phyloP scores from a whole-genome alignment of 2,329 filamentous ascomycete species.

The Venturia carpophila region DNA sequence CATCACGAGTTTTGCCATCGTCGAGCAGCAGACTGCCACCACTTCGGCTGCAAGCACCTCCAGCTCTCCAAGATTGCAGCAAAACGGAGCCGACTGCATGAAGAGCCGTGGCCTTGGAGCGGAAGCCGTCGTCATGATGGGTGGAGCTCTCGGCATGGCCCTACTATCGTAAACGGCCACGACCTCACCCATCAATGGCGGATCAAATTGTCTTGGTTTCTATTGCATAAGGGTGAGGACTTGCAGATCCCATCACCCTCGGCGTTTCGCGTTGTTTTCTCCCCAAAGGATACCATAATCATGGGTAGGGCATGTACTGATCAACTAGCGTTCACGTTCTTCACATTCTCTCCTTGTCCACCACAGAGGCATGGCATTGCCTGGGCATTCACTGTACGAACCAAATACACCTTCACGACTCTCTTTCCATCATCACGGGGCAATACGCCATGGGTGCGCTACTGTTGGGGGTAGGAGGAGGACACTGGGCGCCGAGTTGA shows the following conservation, averaged over 20 bases:
- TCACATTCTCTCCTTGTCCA: not conserved
- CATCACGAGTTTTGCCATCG: slow-evolving; percentile 16
- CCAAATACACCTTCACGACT: not conserved
- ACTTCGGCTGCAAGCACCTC: not conserved
- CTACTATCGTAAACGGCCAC: not conserved
- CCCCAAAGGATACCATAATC: not conserved
- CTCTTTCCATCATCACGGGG: not conserved
- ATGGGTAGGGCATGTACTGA: not conserved
- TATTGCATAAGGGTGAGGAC: not conserved
- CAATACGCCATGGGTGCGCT: not conserved
- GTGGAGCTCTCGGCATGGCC: slow-evolving; percentile 6
- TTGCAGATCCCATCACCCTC: not conserved
- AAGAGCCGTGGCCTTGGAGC: slow-evolving; percentile 1
- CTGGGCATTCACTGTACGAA: not conserved
- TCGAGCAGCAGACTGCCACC: not conserved
- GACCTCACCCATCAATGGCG: not conserved
- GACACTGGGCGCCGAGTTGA: too few species aligned
- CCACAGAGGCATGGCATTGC: not conserved
- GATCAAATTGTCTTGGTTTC: not conserved
- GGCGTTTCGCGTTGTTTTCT: not conserved
- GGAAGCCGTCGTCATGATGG: slow-evolving; percentile 6
- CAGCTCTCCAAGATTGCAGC: slow-evolving; percentile 12
- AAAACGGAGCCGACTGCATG: slow-evolving; percentile 14
- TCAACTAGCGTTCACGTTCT: slow-evolving; percentile 2
- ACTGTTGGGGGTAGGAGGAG: too few species aligned